A percentile compares a stretch with the other conserved stretches of the same genome.
Evolutionary conservation across 2,329 filamentous ascomycete genomes (phyloP).

Genomic region (Cladosporium halotolerans): DNA sequence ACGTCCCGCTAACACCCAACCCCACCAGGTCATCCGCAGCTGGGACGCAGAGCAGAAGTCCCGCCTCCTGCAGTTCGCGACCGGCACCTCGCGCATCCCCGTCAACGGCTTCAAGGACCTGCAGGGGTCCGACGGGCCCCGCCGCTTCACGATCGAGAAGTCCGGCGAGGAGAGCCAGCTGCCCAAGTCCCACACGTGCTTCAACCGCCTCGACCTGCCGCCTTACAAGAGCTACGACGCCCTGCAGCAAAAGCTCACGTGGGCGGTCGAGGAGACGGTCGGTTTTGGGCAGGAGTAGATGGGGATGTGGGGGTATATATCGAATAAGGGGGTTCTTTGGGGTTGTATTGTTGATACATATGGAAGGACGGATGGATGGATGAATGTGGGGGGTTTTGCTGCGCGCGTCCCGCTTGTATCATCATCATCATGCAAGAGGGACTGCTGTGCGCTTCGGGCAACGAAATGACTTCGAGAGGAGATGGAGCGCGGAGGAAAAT

Average conservation of each 20-base stretch:
- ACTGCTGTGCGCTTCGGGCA: too few species aligned
- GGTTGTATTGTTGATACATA: too few species aligned
- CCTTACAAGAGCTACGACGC: conserved; percentile 84
- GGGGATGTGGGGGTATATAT: neutral
- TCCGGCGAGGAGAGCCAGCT: conserved; percentile 84
- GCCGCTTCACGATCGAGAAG: conserved; percentile 97
- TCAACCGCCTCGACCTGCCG: conserved; percentile 93
- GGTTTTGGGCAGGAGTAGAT: conserved; percentile 93
- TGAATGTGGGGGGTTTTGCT: too few species aligned
- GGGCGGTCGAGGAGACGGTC: conserved; percentile 97
- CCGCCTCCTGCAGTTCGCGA: conserved; percentile 90
- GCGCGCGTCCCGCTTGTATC: too few species aligned
- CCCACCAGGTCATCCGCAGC: conserved; percentile 63
- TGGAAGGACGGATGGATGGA: too few species aligned
- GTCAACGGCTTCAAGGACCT: conserved; percentile 99
- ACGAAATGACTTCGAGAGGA: too few species aligned
- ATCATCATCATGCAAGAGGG: too few species aligned
- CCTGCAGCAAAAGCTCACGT: conserved; percentile 83
- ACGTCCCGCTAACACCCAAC: conserved; percentile 15
- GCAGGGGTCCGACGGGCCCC: conserved; percentile 90
- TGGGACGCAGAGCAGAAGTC: conserved; percentile 99
- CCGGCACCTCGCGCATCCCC: conserved; percentile 92
- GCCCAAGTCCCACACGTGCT: conserved; percentile 97
- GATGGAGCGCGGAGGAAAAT: too few species aligned
- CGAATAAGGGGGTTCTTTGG: too few species aligned